Evolutionary conservation across 345 rosid species (phyloP).

Genomic region (Salix koriyanagi): DNA sequence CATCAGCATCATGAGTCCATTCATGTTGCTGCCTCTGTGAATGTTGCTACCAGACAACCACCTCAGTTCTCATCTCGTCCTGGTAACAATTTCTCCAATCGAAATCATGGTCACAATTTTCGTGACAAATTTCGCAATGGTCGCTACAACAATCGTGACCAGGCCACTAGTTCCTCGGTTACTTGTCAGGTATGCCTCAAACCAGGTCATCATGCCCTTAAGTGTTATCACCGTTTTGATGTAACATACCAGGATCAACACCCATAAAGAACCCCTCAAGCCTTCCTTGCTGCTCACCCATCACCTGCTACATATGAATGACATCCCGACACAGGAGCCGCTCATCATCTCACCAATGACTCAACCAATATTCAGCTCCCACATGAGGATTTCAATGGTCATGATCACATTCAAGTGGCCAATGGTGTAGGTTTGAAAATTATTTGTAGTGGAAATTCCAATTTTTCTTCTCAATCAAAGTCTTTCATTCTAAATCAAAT

Average conservation of each 20-base stretch:
- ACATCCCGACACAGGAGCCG: neutral
- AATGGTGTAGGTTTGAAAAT: neutral
- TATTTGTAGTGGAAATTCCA: neutral
- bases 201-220: fast-evolving
- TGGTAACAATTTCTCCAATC: no score
- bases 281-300: neutral
- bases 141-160: fast-evolving
- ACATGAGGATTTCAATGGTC: neutral
- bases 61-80: neutral
- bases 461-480: fast-evolving
- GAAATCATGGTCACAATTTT: fast-evolving
- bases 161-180: fast-evolving
- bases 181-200: neutral
- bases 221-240: neutral
- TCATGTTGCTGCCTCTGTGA: fast-evolving
- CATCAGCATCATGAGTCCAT: no score
- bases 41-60: fast-evolving
- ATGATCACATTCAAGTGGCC: neutral
- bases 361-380: neutral
- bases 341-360: neutral
- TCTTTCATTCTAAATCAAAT: neutral
- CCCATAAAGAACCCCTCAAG: neutral
- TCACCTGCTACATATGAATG: fast-evolving
- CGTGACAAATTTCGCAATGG: no score
- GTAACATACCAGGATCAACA: neutral